Evolutionary conservation across 768 basidiomycete species (phyloP).

Genomic region (Amanita thiersii): DNA sequence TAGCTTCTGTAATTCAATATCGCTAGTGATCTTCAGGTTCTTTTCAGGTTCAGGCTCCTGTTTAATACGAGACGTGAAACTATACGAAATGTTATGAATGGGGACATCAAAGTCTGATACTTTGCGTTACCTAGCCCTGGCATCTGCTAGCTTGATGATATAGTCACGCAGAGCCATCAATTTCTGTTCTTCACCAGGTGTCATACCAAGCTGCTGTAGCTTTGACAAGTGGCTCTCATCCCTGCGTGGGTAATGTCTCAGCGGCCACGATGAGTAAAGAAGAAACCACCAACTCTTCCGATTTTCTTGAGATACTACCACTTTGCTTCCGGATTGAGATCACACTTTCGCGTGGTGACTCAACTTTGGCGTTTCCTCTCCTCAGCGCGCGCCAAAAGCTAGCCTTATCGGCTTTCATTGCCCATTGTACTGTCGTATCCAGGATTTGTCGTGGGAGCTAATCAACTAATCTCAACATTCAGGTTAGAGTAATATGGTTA

Average conservation of each 20-base stretch:
- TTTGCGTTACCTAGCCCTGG: constrained; percentile 57
- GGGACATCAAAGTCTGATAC: constrained; percentile 1
- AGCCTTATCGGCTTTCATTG: constrained; percentile 73
- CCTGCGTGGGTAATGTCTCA: constrained; percentile 28
- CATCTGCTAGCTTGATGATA: constrained; percentile 74
- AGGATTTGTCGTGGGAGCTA: constrained; percentile 62
- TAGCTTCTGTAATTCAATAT: constrained; percentile 79
- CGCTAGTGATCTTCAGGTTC: constrained; percentile 53
- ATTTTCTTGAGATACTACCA: constrained; percentile 40
- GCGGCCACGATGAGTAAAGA: background rate
- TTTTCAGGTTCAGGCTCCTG: constrained; percentile 57
- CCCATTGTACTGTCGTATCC: constrained; percentile 84
- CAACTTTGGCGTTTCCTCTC: constrained; percentile 37
- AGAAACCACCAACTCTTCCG: constrained; percentile 65
- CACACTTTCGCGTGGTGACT: constrained; percentile 69
- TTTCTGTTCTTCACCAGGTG: constrained; percentile 72
- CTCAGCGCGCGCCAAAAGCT: constrained; percentile 68
- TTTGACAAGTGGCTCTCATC: constrained; percentile 72
- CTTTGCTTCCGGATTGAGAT: constrained; percentile 52
- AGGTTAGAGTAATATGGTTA: background rate
- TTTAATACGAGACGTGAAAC: constrained; percentile 59
- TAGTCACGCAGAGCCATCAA: constrained; percentile 86
- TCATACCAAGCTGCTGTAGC: constrained; percentile 86
- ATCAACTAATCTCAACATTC: constrained; percentile 14
- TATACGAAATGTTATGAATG: constrained; percentile 16